Evolutionary conservation across 148 eudicot genomes (phyloP), one percentile per base, ranked within the genome.

Genomic region (Pouteria glomerata): DNA sequence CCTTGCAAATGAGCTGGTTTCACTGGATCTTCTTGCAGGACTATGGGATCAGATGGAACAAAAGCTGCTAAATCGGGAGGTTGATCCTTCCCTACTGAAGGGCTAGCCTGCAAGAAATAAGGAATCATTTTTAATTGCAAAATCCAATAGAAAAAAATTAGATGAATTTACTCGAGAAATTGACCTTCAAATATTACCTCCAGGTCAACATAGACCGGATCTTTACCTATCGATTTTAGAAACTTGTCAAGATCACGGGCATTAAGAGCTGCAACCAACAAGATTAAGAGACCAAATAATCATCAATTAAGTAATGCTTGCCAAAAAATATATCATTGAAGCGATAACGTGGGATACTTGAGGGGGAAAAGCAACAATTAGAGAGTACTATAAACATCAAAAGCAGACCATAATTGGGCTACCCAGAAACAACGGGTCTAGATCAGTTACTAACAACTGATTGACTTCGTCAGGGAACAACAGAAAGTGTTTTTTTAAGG

Each of bases 61-160:
- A 91, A 80, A 57, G 77, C 37, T 52, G 97, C 98, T 81, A 94
- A 79, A 87, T 94, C 98, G 37, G 98, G 98, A 73, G 97, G 98
- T 69, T 90, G 95, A 81, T 93, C 98, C 80, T 93, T 93, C 52
- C 98, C 95, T 44, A 93, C 95, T 3, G 87, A 42, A 73, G 96
- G 98, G 82, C 73, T 91, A 52, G 93, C 98, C 98, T 89, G 73
- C 27, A 51, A 39, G 26, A 72, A 6, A 66, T 8, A 69, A 41
- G 61, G 13, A 73, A 14, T 24, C 0, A 41, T 33, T 44, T 41
- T 39, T 33, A 27, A 59, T 34, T 14, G 26, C 34, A n/a, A 33
- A 63, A 57, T 23, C 7, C 26, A 50, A 0, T 14, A 47, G 19
- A 13, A 8, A 70, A 41, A 4, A 53, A 15, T 18, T 16, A 42